Percentiles rank a stretch among this genome's conserved stretches.
Evolutionary conservation across 192 early-diverging fungal species (phyloP).

Genomic region (Jimgerdemannia flammicorona): DNA sequence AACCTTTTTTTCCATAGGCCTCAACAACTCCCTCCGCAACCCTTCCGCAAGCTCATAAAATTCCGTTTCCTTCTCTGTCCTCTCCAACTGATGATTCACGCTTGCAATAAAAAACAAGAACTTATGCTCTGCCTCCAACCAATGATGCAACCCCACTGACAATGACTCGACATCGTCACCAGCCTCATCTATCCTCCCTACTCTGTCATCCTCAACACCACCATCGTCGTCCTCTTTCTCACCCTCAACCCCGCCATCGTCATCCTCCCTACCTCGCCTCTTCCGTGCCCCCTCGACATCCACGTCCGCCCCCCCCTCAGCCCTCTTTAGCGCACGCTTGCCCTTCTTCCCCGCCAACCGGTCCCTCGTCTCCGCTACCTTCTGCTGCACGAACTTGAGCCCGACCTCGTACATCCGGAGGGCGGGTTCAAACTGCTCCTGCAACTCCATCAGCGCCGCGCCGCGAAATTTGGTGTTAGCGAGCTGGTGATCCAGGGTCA

Average conservation of each 20-base stretch:
- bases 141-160: constrained; percentile 23
- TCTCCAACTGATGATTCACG: constrained; percentile 43
- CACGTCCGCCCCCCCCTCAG: constrained; percentile 14
- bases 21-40: constrained; percentile 28
- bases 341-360: not conserved
- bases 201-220: constrained; percentile 19
- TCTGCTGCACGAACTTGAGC: constrained; percentile 4
- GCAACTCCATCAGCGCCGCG: constrained; percentile 14
- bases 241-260: constrained; percentile 8
- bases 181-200: constrained; percentile 5
- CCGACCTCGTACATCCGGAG: constrained; percentile 18
- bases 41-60: constrained; percentile 35
- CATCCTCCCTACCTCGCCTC: no score
- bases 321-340: constrained; percentile 2
- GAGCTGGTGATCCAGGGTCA: constrained; percentile 26
- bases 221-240: not conserved
- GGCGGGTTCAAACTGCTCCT: not conserved
- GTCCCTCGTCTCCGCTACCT: constrained; percentile 13
- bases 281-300: constrained; percentile 3
- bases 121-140: constrained; percentile 51
- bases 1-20: constrained; percentile 21
- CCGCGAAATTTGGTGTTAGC: constrained; percentile 26
- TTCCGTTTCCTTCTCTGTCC: constrained; percentile 36
- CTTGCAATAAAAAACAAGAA: constrained; percentile 58
- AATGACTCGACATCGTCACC: constrained; percentile 12